phyloP scores from a whole-genome alignment of 768 basidiomycete species.

The Suillus subalutaceus region DNA sequence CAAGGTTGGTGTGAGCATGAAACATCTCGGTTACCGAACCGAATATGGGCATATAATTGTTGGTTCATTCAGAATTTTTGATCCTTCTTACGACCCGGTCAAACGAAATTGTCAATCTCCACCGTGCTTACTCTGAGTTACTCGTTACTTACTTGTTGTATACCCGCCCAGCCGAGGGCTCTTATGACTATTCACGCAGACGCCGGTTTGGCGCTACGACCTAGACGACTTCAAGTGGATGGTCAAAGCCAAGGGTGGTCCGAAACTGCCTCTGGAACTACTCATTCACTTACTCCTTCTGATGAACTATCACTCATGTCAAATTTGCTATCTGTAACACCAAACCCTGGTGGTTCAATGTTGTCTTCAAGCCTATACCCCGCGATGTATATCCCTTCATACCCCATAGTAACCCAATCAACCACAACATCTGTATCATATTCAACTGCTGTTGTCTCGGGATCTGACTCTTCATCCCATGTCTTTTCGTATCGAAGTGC shows the following conservation, averaged over 20 bases:
- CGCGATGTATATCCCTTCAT: slow-evolving; percentile 27
- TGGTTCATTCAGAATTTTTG: slow-evolving; percentile 7
- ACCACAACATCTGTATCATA: slow-evolving; percentile 19
- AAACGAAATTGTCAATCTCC: not conserved
- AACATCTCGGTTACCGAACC: slow-evolving; percentile 2
- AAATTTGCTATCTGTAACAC: slow-evolving; percentile 1
- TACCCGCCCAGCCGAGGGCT: slow-evolving; percentile 17
- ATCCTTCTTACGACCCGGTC: not conserved
- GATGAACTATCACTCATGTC: not conserved
- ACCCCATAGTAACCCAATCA: slow-evolving; percentile 42
- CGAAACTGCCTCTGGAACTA: slow-evolving; percentile 58
- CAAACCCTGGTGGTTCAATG: slow-evolving; percentile 8
- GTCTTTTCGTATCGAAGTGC: slow-evolving; percentile 9
- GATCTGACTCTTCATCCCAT: slow-evolving; percentile 15
- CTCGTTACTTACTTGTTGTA: slow-evolving; percentile 1
- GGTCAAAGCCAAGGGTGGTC: slow-evolving; percentile 40
- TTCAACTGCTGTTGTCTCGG: slow-evolving; percentile 3
- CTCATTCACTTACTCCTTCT: slow-evolving; percentile 26
- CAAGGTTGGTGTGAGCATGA: slow-evolving; percentile 2
- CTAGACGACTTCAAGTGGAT: slow-evolving; percentile 23
- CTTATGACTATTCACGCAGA: slow-evolving; percentile 15
- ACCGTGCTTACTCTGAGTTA: not conserved
- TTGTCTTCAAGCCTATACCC: slow-evolving; percentile 13
- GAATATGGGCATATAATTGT: slow-evolving; percentile 9
- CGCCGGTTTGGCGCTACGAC: slow-evolving; percentile 28